A percentile compares a stretch with the other conserved stretches of the same genome.
These are phyloP conservation scores for Micromonas commoda DNA, from an alignment of 139 green algal species.

Conservation along the genomic window DNA sequence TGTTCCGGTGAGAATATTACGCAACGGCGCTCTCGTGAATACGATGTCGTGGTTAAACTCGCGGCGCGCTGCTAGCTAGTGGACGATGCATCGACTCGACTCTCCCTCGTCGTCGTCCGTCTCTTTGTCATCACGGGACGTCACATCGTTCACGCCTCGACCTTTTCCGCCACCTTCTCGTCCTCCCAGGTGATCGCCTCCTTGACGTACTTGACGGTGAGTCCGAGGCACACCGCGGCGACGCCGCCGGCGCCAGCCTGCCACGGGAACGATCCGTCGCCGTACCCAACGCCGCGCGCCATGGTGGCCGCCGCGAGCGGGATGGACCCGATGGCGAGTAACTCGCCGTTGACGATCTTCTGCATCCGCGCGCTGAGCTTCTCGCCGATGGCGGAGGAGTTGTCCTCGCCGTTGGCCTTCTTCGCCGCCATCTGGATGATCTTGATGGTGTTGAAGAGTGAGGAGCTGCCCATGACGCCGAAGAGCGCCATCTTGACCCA, in stretches of 20 bases:
- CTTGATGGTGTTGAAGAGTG: constrained; percentile 28
- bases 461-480: constrained; percentile 17
- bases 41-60: no score
- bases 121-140: no score
- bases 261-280: constrained; percentile 10
- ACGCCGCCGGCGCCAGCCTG: constrained; percentile 14
- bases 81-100: no score
- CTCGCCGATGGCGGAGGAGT: constrained; percentile 3
- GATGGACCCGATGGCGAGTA: constrained; percentile 24
- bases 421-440: constrained; percentile 1
- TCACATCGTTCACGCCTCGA: neutral
- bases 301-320: constrained; percentile 20
- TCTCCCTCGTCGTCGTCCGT: no score
- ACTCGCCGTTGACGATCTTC: constrained; percentile 28
- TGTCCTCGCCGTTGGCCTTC: constrained; percentile 9
- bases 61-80: no score
- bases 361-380: constrained; percentile 16
- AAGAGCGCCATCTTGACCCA: constrained; percentile 32
- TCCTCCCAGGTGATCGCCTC: constrained; percentile 22
- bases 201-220: constrained; percentile 31
- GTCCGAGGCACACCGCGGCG: neutral
- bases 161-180: constrained; percentile 2
- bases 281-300: constrained; percentile 16
- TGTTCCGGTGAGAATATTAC: constrained; percentile 4
- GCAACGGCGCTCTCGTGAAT: no score